Percentiles rank a stretch among this genome's conserved stretches.
Conservation (phyloP, 108 stramenopile genomes). For the Nitzschia palea region DNA sequence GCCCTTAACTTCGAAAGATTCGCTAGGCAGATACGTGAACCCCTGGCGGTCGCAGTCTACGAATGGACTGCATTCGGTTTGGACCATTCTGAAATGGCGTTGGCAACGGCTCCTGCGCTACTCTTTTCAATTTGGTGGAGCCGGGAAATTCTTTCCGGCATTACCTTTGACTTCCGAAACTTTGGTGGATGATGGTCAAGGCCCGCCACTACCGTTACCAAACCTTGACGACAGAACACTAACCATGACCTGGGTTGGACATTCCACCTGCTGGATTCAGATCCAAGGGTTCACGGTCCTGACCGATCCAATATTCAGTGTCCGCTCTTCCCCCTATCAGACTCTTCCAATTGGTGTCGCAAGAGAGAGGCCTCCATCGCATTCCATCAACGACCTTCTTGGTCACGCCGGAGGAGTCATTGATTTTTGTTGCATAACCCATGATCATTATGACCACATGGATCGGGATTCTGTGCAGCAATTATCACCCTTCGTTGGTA, state of each 20-base stretch:
- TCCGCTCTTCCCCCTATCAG: slow-evolving; percentile 57
- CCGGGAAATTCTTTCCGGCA: slow-evolving; percentile 10
- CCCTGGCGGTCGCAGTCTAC: slow-evolving; percentile 78
- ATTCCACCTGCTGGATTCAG: slow-evolving; percentile 67
- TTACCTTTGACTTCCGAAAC: slow-evolving; percentile 8
- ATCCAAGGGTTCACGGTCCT: slow-evolving; percentile 62
- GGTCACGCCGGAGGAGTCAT: slow-evolving; percentile 55
- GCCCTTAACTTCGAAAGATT: slow-evolving; percentile 70
- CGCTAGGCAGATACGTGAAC: slow-evolving; percentile 80
- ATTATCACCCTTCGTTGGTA: slow-evolving; percentile 49
- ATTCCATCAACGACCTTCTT: slow-evolving; percentile 49
- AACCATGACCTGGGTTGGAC: slow-evolving; percentile 80
- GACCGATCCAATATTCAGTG: slow-evolving; percentile 79
- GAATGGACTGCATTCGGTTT: slow-evolving; percentile 62
- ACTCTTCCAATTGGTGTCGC: slow-evolving; percentile 43
- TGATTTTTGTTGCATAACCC: slow-evolving; percentile 81
- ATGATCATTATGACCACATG: slow-evolving; percentile 90
- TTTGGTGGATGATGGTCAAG: neutral
- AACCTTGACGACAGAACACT: slow-evolving; percentile 14
- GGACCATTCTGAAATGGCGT: slow-evolving; percentile 61
- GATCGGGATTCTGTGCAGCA: slow-evolving; percentile 56
- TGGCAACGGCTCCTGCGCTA: slow-evolving; percentile 30
- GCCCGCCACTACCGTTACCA: neutral
- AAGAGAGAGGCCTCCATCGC: slow-evolving; percentile 57
- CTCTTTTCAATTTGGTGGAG: slow-evolving; percentile 23